Percentiles rank a stretch among this genome's conserved stretches.
These are phyloP conservation scores for Rutstroemia sp. DNA, from an alignment of 2,329 filamentous ascomycete genomes.

Conservation along the genomic window DNA sequence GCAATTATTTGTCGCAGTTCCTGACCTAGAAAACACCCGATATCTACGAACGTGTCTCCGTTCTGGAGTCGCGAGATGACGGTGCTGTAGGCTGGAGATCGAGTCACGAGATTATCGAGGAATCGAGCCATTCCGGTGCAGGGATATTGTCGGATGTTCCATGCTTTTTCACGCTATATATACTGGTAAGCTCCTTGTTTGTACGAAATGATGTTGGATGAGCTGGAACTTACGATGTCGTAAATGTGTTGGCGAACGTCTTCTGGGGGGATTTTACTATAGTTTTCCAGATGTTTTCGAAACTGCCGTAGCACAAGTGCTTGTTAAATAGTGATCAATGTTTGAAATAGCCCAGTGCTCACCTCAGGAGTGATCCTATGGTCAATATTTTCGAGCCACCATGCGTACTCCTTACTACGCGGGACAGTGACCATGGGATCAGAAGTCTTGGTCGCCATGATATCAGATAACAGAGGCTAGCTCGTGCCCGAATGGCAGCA, in stretches of 20 bases:
- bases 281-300: neutral
- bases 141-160: slow-evolving; percentile 12
- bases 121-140: slow-evolving; percentile 19
- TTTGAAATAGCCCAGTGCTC: neutral
- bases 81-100: slow-evolving; percentile 9
- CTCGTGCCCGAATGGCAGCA: no score
- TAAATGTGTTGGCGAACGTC: slow-evolving; percentile 1
- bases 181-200: neutral
- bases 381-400: neutral
- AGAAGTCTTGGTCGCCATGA: neutral
- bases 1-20: slow-evolving; percentile 31
- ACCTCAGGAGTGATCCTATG: neutral
- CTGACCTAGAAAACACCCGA: slow-evolving; percentile 33
- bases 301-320: neutral
- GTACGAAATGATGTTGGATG: neutral
- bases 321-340: neutral
- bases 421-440: neutral
- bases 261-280: neutral
- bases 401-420: neutral
- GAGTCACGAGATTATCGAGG: slow-evolving; percentile 12
- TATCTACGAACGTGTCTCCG: slow-evolving; percentile 12
- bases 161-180: slow-evolving; percentile 12
- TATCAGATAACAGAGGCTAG: no score
- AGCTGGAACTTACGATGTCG: neutral
- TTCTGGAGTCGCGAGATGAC: slow-evolving; percentile 14